phyloP scores from a whole-genome alignment of 495 filamentous ascomycete genomes.

The Astrothelium subdiscretum region DNA sequence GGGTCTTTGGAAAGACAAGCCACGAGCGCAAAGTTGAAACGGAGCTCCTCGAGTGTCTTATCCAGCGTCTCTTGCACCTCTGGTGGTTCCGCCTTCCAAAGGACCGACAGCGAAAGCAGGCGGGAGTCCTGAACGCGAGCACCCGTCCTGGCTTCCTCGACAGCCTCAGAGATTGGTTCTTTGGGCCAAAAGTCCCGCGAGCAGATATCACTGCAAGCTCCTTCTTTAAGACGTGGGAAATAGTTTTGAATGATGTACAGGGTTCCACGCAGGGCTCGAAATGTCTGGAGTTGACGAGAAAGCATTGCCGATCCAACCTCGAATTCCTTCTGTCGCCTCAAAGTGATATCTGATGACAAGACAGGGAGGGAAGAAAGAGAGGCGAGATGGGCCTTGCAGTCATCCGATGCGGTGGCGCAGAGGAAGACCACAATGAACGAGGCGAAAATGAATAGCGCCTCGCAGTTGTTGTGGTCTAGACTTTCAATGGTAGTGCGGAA shows the following conservation, averaged over 20 bases:
- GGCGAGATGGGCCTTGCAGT: slow-evolving; percentile 11
- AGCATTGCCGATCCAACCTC: background rate
- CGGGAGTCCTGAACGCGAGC: background rate
- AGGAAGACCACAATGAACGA: slow-evolving; percentile 15
- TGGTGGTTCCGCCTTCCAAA: background rate
- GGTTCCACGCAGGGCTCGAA: background rate
- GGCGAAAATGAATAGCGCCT: slow-evolving; percentile 12
- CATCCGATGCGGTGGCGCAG: slow-evolving; percentile 12
- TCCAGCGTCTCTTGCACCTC: background rate
- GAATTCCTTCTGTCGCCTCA: background rate
- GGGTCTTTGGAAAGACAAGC: background rate
- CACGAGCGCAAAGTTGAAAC: background rate
- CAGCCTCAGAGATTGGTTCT: background rate
- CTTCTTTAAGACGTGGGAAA: background rate
- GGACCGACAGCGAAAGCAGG: background rate
- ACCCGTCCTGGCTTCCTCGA: background rate
- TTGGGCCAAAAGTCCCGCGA: background rate
- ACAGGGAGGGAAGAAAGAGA: background rate
- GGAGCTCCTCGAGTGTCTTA: background rate
- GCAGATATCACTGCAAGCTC: background rate
- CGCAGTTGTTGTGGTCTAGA: slow-evolving; percentile 9
- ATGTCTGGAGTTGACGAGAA: background rate
- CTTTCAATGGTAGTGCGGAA: slow-evolving; percentile 10
- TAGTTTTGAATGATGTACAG: background rate
- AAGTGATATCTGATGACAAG: background rate